Conservation (phyloP, 768 basidiomycete genomes). For the Amanita inopinata region DNA sequence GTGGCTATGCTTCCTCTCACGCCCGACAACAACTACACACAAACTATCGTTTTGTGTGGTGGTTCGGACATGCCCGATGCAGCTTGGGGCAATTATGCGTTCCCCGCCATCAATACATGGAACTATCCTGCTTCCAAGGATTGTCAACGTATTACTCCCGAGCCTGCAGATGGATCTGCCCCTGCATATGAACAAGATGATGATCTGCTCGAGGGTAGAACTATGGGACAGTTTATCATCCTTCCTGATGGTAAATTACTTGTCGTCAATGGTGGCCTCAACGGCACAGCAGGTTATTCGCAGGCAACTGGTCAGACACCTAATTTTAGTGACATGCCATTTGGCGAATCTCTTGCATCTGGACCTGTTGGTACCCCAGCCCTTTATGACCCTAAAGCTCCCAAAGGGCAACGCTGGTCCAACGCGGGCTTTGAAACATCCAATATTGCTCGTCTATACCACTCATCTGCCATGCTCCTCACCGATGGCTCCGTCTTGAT, state of each 20-base stretch:
- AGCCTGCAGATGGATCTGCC: slow-evolving; percentile 58
- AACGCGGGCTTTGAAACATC: slow-evolving; percentile 52
- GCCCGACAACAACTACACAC: slow-evolving; percentile 78
- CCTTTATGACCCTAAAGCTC: slow-evolving; percentile 70
- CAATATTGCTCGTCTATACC: slow-evolving; percentile 75
- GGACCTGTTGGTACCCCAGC: slow-evolving; percentile 75
- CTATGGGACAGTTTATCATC: slow-evolving; percentile 88
- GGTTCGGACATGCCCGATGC: slow-evolving; percentile 70
- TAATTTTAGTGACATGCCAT: slow-evolving; percentile 48
- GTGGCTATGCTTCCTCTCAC: slow-evolving; percentile 87
- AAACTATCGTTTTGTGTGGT: slow-evolving; percentile 85
- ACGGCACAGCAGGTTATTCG: slow-evolving; percentile 87
- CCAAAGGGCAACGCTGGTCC: slow-evolving; percentile 68
- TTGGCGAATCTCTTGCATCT: slow-evolving; percentile 63
- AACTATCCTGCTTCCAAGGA: slow-evolving; percentile 57
- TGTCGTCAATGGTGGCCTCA: slow-evolving; percentile 71
- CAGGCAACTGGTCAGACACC: slow-evolving; percentile 40
- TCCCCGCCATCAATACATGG: slow-evolving; percentile 68
- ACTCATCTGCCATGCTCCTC: slow-evolving; percentile 84
- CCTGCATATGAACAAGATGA: slow-evolving; percentile 65
- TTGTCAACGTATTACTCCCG: slow-evolving; percentile 81
- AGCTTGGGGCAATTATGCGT: slow-evolving; percentile 69
- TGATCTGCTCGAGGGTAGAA: slow-evolving; percentile 60
- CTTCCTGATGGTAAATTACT: slow-evolving; percentile 74
- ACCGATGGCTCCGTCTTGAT: slow-evolving; percentile 81